Base-by-base conservation (phyloP, 352 stramenopile genomes). In the Phytopythium sindhum region DNA sequence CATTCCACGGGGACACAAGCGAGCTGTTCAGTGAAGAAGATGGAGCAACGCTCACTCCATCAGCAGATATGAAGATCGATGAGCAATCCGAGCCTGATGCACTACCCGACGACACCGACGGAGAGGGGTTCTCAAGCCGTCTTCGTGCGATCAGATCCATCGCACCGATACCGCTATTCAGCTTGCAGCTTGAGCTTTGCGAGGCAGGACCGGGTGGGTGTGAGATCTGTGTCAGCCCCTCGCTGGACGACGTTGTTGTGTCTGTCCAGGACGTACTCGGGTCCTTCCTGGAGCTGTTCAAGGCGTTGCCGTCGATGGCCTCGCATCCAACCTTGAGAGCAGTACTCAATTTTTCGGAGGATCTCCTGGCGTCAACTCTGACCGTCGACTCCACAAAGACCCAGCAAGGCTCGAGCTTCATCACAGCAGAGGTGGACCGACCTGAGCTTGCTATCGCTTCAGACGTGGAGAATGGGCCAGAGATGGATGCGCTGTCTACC, bases 131-230 rank as follows among this genome's bases (percentile, higher is more conserved):
- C 8, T n/a, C 26, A 6, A 9, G 15, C 4, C 52, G n/a, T 0
- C 52, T 59, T 60, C 47, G 41, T 14, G 5, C 60, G 61, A 35
- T 58, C 61, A 21, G n/a, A 14, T 53, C 33, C 0, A 33, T 64
- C 12, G 14, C 58, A 1, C 64, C 64, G 12, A 64, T 57, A 4
- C 69, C 66, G 17, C 55, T 77, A 9, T 64, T 77, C 50, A 26
- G n/a, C 31, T 57, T 67, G 9, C 12, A 61, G 17, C 48, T 74
- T 4, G 51, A 68, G 31, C 58, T 77, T 29, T 2, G n/a, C 3
- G 52, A 58, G 23, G 12, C 52, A 2, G n/a, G 3, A 15, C 5
- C 5, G 21, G 31, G 21, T 29, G 33, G 44, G 6, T 31, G 10
- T n/a, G 31, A 45, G 29, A 31, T 58, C 4, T 19, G 52, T 2